These are phyloP conservation scores for Fistulinella staudtii DNA, from an alignment of 1,284 basidiomycete species.

Conservation along the genomic window DNA sequence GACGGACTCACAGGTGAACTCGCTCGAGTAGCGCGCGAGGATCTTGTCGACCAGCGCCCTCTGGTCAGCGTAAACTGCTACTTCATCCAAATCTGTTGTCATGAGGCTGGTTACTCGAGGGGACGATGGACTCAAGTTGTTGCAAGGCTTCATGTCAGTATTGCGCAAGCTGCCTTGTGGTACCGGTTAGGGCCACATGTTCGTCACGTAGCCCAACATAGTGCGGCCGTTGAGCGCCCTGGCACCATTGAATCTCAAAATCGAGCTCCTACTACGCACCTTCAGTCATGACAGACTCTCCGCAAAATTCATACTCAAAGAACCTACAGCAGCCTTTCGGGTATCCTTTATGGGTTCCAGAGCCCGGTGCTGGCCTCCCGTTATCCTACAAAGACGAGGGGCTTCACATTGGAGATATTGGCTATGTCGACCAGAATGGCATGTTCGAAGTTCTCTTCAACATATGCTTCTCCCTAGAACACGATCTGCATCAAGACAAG, in stretches of 20 bases:
- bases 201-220: too few relatives aligned
- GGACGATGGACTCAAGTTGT: too few relatives aligned
- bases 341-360: conserved; percentile 4
- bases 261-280: too few relatives aligned
- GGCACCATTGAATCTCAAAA: too few relatives aligned
- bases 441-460: conserved; percentile 2
- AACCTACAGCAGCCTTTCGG: not conserved
- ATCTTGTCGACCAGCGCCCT: conserved; percentile 92
- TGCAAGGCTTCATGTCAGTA: too few relatives aligned
- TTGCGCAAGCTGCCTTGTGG: too few relatives aligned
- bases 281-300: not conserved
- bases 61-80: too few relatives aligned
- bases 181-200: too few relatives aligned
- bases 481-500: not conserved
- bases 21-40: conserved; percentile 92
- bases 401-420: conserved; percentile 7
- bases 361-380: not conserved
- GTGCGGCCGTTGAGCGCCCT: too few relatives aligned
- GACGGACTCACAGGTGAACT: conserved; percentile 69
- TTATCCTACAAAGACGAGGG: not conserved
- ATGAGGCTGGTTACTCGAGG: too few relatives aligned
- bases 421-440: not conserved
- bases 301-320: conserved; percentile 1
- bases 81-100: too few relatives aligned
- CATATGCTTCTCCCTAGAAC: not conserved